Conservation (phyloP, 78 protist species). For the Bigelowiella natans region DNA sequence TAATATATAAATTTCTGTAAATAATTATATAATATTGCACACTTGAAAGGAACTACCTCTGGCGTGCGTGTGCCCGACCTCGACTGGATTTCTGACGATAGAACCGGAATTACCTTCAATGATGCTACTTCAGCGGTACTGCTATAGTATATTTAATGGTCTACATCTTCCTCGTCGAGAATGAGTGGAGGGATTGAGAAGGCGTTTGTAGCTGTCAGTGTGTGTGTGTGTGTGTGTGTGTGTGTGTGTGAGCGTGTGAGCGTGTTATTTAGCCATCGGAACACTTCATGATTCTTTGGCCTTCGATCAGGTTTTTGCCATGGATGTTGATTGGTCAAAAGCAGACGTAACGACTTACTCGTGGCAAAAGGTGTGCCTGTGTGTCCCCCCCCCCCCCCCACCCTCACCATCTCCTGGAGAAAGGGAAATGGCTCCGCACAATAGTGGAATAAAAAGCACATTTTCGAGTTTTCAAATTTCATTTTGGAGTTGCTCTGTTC, state of each 20-base stretch:
- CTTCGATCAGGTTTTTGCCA: constrained; percentile 1
- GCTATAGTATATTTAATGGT: no score
- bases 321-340: constrained; percentile 41
- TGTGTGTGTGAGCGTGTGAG: no score
- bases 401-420: no score
- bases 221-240: no score
- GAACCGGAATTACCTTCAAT: constrained; percentile 30
- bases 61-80: constrained; percentile 17
- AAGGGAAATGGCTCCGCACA: background rate
- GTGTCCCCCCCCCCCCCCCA: background rate
- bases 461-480: no score
- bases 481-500: no score
- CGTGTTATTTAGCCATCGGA: no score
- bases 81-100: constrained; percentile 22
- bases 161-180: no score
- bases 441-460: no score
- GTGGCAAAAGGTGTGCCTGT: constrained; percentile 56
- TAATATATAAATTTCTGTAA: background rate
- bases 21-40: no score
- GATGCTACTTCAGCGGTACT: constrained; percentile 49
- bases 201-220: no score
- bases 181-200: no score
- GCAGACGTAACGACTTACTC: constrained; percentile 42
- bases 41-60: background rate
- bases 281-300: background rate